phyloP scores from a whole-genome alignment of 139 green algal genomes.

The Ulvella scutata region DNA sequence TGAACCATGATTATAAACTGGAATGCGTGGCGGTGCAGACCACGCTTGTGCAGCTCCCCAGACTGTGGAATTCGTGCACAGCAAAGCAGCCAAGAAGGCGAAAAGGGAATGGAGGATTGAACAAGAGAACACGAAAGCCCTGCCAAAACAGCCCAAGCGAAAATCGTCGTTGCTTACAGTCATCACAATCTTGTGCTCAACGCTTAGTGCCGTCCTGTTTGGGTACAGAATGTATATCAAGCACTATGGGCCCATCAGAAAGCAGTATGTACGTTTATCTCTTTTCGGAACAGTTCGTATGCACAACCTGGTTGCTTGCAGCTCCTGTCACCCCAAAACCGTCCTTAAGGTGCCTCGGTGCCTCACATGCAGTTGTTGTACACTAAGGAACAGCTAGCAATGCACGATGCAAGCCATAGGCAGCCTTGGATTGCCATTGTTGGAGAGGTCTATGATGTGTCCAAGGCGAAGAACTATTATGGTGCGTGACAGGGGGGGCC shows the following conservation, averaged over 20 bases:
- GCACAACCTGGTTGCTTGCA: too few relatives aligned
- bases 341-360: too few relatives aligned
- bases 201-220: neutral
- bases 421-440: slow-evolving; percentile 37
- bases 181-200: neutral
- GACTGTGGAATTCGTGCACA: neutral
- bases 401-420: slow-evolving; percentile 15
- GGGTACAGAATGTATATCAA: neutral
- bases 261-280: neutral
- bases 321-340: too few relatives aligned
- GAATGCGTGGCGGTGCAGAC: too few relatives aligned
- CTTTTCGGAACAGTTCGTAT: too few relatives aligned
- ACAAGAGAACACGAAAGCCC: neutral
- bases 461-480: slow-evolving; percentile 22
- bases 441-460: slow-evolving; percentile 60
- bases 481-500: slow-evolving; percentile 8
- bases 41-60: neutral
- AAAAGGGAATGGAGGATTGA: neutral
- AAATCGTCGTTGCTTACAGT: neutral
- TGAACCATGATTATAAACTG: too few relatives aligned
- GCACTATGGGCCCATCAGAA: neutral
- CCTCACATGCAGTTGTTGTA: slow-evolving; percentile 23
- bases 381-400: slow-evolving; percentile 18
- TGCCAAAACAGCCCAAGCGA: neutral
- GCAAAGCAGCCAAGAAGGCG: neutral